Evolutionary conservation across 495 filamentous ascomycete species (phyloP).

Genomic region (Niebla homalea): DNA sequence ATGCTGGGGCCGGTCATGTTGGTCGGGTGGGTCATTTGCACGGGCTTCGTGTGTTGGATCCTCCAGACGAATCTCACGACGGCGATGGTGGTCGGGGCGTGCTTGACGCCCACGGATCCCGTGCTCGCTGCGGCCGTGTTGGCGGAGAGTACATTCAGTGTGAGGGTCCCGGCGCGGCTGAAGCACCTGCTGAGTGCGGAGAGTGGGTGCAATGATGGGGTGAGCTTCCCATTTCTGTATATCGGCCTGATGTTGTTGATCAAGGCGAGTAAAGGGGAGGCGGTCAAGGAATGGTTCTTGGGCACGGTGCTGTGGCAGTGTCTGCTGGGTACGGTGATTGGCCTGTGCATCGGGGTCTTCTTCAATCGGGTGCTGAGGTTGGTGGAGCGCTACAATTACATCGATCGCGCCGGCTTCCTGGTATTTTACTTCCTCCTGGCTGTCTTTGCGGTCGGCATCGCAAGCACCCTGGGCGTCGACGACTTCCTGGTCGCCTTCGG

Average conservation of each 20-base stretch:
- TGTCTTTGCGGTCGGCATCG: constrained; percentile 32
- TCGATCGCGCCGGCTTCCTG: constrained; percentile 29
- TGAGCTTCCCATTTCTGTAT: constrained; percentile 36
- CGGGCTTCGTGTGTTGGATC: constrained; percentile 25
- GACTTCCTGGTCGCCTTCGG: constrained; percentile 40
- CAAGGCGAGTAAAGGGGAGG: constrained; percentile 13
- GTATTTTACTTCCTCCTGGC: constrained; percentile 39
- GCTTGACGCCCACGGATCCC: constrained; percentile 37
- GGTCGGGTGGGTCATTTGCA: constrained; percentile 34
- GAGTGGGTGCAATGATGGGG: constrained; percentile 37
- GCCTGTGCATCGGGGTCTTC: constrained; percentile 25
- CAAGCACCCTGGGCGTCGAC: constrained; percentile 30
- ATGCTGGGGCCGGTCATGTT: constrained; percentile 38
- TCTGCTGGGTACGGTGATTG: constrained; percentile 25
- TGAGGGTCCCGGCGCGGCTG: constrained; percentile 30
- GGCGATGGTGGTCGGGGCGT: constrained; percentile 33
- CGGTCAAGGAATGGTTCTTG: constrained; percentile 32
- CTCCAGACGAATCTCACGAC: constrained; percentile 26
- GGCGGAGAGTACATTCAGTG: constrained; percentile 30
- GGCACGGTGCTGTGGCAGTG: constrained; percentile 39
- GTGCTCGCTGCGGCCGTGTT: constrained; percentile 35
- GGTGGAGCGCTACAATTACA: constrained; percentile 21
- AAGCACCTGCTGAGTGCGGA: constrained; percentile 35
- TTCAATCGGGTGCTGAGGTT: constrained; percentile 30
- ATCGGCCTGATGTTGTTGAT: constrained; percentile 26